Conservation (phyloP, 164 flowering plant genomes). For the Magnolia kwangsiensis region DNA sequence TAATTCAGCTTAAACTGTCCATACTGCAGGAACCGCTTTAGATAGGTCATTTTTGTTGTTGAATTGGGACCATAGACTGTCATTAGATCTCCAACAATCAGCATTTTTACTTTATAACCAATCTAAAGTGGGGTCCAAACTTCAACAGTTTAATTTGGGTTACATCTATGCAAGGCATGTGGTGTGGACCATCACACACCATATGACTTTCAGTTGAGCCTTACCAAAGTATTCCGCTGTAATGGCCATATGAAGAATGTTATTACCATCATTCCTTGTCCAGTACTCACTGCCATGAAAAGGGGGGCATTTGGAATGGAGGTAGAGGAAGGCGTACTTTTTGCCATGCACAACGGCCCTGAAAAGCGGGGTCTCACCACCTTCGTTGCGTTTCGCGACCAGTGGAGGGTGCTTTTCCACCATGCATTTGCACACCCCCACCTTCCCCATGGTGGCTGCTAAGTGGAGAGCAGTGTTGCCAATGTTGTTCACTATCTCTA, state of each 20-base stretch:
- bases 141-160: no score
- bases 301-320: background rate
- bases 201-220: background rate
- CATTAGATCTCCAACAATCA: no score
- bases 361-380: slow-evolving; percentile 23
- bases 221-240: slow-evolving; percentile 22
- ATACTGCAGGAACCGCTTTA: no score
- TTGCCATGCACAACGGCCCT: slow-evolving; percentile 17
- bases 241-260: slow-evolving; percentile 26
- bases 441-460: slow-evolving; percentile 20
- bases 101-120: no score
- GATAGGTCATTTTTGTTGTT: no score
- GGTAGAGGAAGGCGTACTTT: slow-evolving; percentile 11
- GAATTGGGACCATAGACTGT: no score
- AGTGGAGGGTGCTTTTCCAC: background rate
- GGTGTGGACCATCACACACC: background rate
- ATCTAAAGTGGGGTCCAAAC: background rate
- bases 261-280: slow-evolving; percentile 23
- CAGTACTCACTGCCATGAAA: background rate
- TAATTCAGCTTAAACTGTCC: no score
- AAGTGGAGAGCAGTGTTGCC: slow-evolving; percentile 23
- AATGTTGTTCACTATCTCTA: slow-evolving; percentile 9
- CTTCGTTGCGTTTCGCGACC: background rate
- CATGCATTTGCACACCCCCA: slow-evolving; percentile 12
- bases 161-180: background rate